Evolutionary conservation across 2,329 filamentous ascomycete species (phyloP), one percentile per base, ranked within the genome.

Genomic region (Apiospora sp.): DNA sequence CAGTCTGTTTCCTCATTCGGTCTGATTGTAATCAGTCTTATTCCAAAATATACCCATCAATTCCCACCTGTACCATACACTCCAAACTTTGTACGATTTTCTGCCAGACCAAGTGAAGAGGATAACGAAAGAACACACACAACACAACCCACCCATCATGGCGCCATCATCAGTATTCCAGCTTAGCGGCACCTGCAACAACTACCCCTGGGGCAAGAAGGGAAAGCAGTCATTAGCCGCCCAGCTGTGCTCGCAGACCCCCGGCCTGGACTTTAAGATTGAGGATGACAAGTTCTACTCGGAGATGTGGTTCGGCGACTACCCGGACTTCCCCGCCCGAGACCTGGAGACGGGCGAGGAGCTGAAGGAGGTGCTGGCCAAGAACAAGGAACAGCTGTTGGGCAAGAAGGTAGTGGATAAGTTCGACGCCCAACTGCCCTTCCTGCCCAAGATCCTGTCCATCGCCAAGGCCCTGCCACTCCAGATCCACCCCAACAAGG

Each of bases 271-370:
- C 48, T 92, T 92, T 82, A 85, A 88, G 73, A 87, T 94, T 68
- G 86, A 94, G 30, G 88, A 93, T 71, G 84, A 87, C 72, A 86
- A 90, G 76, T 82, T 85, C 8, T 95, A 95, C 78, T 86, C 86
- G 0, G 86, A 87, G 87, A 90, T 92, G 87, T 94, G 92, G 92
- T 92, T 94, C 85, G 92, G 92, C 4, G 94, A 93, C 64, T 94
- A 95, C 78, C 92, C 92, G 0, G 89, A 90, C 51, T 88, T 92
- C 37, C 92, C 92, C 0, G 92, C 91, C 1, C 89, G 89, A 71
- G 84, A 93, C 1, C 82, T 92, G 22, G 83, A 85, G 30, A 92
- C 89, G 0, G 90, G 89, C 41, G 88, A 94, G 79, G 84, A 88
- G 41, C 87, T 95, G 1, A 87, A 90, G 74, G 87, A 92, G 30